Percentiles rank a stretch among this genome's conserved stretches.
Evolutionary conservation across 2,329 filamentous ascomycete species (phyloP).

Genomic region (Fusarium sp.): DNA sequence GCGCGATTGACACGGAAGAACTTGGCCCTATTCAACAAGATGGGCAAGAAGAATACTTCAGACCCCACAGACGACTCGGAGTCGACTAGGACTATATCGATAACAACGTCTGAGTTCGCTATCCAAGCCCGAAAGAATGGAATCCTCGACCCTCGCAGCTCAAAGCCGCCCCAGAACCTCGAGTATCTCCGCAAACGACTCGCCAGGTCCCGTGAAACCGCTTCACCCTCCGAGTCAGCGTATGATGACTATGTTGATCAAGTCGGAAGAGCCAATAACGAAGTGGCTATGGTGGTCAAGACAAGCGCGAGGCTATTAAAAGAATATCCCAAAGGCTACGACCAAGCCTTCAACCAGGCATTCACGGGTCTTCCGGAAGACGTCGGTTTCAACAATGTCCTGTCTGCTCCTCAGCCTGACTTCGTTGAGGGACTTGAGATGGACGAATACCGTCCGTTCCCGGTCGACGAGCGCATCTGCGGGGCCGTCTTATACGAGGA

Average conservation of each 20-base stretch:
- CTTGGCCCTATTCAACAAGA: not conserved
- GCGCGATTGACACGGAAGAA: conserved; percentile 2
- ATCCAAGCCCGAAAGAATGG: not conserved
- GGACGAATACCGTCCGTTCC: not conserved
- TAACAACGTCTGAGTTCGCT: not conserved
- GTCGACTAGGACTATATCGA: not conserved
- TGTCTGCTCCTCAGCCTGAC: conserved; percentile 45
- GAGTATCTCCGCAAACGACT: not conserved
- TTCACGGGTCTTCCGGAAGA: conserved; percentile 40
- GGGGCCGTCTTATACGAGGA: not conserved
- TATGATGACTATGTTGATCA: not conserved
- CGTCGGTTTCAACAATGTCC: conserved; percentile 44
- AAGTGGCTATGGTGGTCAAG: not conserved
- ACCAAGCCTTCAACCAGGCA: conserved; percentile 11
- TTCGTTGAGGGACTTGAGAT: conserved; percentile 41
- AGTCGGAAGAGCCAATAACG: not conserved
- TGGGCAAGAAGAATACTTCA: not conserved
- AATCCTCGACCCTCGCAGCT: not conserved
- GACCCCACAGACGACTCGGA: no score
- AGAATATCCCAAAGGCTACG: conserved; percentile 16
- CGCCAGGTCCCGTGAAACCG: not conserved
- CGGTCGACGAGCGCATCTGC: not conserved
- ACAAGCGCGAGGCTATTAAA: conserved; percentile 29
- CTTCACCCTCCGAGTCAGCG: not conserved
- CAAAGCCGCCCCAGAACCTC: not conserved